Evolutionary conservation across 116 monocot genomes (phyloP).

Genomic region (Iris pallida): DNA sequence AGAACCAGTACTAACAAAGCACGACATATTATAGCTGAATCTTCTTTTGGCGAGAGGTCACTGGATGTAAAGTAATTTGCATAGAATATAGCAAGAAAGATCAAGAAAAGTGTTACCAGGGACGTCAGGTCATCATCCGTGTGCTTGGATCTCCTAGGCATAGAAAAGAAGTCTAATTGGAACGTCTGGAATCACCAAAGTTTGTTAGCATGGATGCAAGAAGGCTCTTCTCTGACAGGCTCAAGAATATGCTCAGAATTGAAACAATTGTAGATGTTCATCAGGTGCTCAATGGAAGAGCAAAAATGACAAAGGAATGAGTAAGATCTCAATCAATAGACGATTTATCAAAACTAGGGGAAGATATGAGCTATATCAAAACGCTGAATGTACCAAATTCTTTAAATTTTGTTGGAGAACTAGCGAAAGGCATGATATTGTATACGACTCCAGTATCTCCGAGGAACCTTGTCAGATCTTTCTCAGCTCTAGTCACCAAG

Average conservation of each 20-base stretch:
- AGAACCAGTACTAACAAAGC: conserved; percentile 1
- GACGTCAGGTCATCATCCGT: conserved; percentile 33
- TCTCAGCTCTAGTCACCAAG: conserved; percentile 76
- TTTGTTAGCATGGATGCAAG: conserved; percentile 37
- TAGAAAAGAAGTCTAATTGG: conserved; percentile 18
- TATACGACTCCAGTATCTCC: conserved; percentile 32
- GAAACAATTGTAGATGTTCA: no score
- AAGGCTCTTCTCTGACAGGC: conserved; percentile 27
- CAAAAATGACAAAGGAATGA: conserved; percentile 20
- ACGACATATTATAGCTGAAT: not conserved
- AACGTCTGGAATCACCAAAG: conserved; percentile 30
- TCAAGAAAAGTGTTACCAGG: conserved; percentile 38
- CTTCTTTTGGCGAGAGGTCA: conserved; percentile 17
- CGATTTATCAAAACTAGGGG: conserved; percentile 25
- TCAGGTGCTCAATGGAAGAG: no score
- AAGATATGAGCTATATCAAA: conserved; percentile 7
- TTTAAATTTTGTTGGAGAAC: no score
- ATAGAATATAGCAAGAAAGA: conserved; percentile 43
- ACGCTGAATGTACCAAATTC: not conserved
- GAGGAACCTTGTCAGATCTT: conserved; percentile 64
- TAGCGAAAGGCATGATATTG: no score
- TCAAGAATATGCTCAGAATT: no score
- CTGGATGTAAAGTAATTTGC: conserved; percentile 46
- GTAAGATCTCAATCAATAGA: conserved; percentile 21
- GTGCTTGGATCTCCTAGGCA: not conserved